Percentiles rank a stretch among this genome's conserved stretches.
phyloP scores from a whole-genome alignment of 2,329 filamentous ascomycete genomes.

The Beauveria sp. region DNA sequence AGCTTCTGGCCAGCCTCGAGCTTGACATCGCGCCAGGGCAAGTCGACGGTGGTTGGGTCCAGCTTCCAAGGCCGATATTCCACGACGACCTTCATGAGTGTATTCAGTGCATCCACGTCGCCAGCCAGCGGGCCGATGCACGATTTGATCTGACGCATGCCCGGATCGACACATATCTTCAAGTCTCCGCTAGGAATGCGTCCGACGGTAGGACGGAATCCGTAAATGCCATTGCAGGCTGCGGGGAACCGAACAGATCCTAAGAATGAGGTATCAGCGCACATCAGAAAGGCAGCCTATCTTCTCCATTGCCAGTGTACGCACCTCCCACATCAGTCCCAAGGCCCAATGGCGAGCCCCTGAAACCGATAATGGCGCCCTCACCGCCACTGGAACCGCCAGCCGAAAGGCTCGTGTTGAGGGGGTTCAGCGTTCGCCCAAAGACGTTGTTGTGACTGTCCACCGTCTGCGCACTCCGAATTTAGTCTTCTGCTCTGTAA shows the following conservation, averaged over 20 bases:
- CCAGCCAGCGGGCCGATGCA: slow-evolving; percentile 36
- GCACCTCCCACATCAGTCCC: slow-evolving; percentile 46
- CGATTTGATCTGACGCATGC: slow-evolving; percentile 24
- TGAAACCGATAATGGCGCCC: slow-evolving; percentile 48
- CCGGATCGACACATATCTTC: background rate
- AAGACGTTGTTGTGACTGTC: slow-evolving; percentile 41
- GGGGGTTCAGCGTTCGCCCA: slow-evolving; percentile 50
- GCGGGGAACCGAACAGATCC: slow-evolving; percentile 46
- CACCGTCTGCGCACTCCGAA: slow-evolving; percentile 14
- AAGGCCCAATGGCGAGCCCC: slow-evolving; percentile 48
- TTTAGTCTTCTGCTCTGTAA: background rate
- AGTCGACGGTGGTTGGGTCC: slow-evolving; percentile 32
- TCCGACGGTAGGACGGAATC: slow-evolving; percentile 47
- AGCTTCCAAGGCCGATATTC: slow-evolving; percentile 34
- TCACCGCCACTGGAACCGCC: slow-evolving; percentile 58
- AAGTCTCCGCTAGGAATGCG: slow-evolving; percentile 38
- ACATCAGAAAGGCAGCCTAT: background rate
- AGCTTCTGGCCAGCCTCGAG: slow-evolving; percentile 20
- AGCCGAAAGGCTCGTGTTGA: slow-evolving; percentile 46
- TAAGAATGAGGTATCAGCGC: slow-evolving; percentile 12
- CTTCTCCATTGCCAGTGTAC: background rate
- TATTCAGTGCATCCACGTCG: slow-evolving; percentile 29
- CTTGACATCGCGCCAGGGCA: slow-evolving; percentile 36
- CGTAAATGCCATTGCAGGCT: slow-evolving; percentile 48
- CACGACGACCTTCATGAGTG: slow-evolving; percentile 35